phyloP scores from a whole-genome alignment of 164 flowering plant species.

The Taxillus chinensis region DNA sequence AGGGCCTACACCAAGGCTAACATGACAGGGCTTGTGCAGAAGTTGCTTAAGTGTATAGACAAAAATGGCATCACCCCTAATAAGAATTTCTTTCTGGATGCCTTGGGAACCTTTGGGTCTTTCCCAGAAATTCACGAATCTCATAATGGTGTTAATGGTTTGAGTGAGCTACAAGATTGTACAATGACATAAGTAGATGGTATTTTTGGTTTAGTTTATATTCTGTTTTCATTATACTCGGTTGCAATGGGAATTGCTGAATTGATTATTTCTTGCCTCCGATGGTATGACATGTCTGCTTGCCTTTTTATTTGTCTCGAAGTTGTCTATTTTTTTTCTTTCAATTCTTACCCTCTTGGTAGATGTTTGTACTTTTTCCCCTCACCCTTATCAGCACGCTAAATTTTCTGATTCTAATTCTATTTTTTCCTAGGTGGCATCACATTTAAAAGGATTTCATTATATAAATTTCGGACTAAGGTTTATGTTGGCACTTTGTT shows the following conservation, averaged over 20 bases:
- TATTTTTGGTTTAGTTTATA: background rate
- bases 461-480: no score
- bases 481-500: no score
- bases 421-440: no score
- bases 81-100: conserved; percentile 85
- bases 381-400: no score
- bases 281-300: background rate
- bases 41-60: conserved; percentile 61
- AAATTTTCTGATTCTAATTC: no score
- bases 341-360: background rate
- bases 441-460: no score
- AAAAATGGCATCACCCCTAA: conserved; percentile 74
- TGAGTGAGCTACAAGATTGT: conserved; percentile 1
- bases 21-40: conserved; percentile 56
- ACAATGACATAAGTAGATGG: conserved; percentile 14
- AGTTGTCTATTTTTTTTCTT: background rate
- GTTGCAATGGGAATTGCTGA: background rate
- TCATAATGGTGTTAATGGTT: conserved; percentile 8
- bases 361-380: no score
- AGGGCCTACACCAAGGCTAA: conserved; percentile 79
- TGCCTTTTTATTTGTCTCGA: background rate
- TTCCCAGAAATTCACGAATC: conserved; percentile 19
- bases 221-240: background rate
- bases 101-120: conserved; percentile 63
- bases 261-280: background rate